A percentile compares a stretch with the other conserved stretches of the same genome.
Evolutionary conservation across 2,329 filamentous ascomycete genomes (phyloP).

Genomic region (Colletotrichum tamarilloi): DNA sequence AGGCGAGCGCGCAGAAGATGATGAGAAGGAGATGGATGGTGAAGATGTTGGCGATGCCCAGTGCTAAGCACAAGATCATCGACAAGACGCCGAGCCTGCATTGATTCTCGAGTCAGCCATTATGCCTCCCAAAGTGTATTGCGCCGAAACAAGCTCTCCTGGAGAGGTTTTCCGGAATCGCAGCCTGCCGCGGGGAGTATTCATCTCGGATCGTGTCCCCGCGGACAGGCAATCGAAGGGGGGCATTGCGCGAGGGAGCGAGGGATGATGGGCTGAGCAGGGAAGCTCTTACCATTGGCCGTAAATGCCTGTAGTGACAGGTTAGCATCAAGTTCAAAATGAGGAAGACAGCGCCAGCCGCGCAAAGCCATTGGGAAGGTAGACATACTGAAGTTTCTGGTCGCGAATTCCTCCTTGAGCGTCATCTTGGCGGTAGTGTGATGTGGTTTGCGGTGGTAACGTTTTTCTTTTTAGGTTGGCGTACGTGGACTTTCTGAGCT

Average conservation of each 20-base stretch:
- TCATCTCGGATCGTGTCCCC: neutral
- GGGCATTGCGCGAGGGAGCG: neutral
- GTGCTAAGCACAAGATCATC: constrained; percentile 77
- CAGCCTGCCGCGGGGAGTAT: neutral
- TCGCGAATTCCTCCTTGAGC: constrained; percentile 78
- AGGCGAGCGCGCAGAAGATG: constrained; percentile 62
- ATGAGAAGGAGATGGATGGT: constrained; percentile 60
- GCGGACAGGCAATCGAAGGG: neutral
- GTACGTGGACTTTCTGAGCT: constrained; percentile 35
- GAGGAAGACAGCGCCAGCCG: neutral
- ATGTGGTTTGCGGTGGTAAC: constrained; percentile 12
- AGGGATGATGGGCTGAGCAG: neutral
- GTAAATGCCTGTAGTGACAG: constrained; percentile 69
- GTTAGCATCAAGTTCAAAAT: constrained; percentile 45
- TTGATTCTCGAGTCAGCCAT: constrained; percentile 36
- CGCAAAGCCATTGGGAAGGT: neutral
- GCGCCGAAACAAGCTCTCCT: neutral
- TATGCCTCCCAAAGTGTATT: constrained; percentile 7
- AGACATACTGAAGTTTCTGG: constrained; percentile 78
- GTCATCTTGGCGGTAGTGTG: constrained; percentile 66
- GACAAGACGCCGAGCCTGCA: constrained; percentile 75
- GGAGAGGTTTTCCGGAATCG: neutral
- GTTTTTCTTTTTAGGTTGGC: constrained; percentile 26
- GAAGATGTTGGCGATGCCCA: constrained; percentile 77
- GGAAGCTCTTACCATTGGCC: constrained; percentile 74